Evolutionary conservation across 345 rosid genomes (phyloP), one percentile per base, ranked within the genome.

Genomic region (Salix suchowensis): DNA sequence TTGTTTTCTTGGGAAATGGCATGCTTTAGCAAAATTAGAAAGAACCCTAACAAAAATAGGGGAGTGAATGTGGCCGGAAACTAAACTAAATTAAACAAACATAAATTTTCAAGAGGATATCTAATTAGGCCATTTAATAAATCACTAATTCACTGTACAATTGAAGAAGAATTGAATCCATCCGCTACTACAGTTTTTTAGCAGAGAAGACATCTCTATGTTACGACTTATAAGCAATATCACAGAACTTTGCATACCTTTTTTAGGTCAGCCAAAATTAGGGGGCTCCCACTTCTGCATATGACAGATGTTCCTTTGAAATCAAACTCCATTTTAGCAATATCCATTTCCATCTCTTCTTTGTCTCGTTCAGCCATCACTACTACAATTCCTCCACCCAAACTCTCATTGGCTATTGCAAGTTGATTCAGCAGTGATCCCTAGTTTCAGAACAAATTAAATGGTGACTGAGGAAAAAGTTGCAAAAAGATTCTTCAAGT

Each of bases 341-440:
- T 91, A 79, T 91, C 89, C 80, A 88, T 85, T 78, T 91, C 96
- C 96, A 91, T 91, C 87, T 89, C 93, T 83, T 91, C 96, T 85
- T 91, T 89, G 79, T 88, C 93, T 68, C 82, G 82, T 82, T 91
- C 96, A 67, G 93, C 92, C 96, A 91, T 87, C 74, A 91, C 93
- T 28, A 87, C 96, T 65, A 91, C 87, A 77, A 86, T 86, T 54
- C 93, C 96, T 73, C 92, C 96, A 70, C 90, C 89, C 86, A 91
- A 82, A 84, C 90, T 89, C 79, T 91, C 96, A 79, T 91, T 91
- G 64, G 93, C 91, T 80, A 89, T 85, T 50, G 85, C 89, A 30
- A 91, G 87, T 73, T 91, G 95, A 78, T 88, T 91, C 75, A 89
- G 83, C 50, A 89, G 81, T 16, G 95, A 91, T 70, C 95, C 92